These are phyloP conservation scores for Cladosporium sp. DNA, from an alignment of 2,329 filamentous ascomycete species.

Conservation along the genomic window DNA sequence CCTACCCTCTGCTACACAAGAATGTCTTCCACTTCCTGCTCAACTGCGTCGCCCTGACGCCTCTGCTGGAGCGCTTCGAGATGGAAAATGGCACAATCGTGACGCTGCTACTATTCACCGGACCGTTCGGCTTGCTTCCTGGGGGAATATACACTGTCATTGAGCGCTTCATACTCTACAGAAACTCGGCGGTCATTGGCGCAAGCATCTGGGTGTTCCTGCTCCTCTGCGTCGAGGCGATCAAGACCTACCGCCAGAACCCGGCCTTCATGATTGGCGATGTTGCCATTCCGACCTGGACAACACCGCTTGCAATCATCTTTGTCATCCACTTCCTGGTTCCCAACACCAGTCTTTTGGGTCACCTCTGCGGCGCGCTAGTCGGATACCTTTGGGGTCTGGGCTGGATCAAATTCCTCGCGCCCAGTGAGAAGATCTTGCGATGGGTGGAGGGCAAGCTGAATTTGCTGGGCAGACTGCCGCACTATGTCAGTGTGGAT, in stretches of 20 bases:
- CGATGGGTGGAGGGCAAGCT: slow-evolving; percentile 86
- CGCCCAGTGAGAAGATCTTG: slow-evolving; percentile 81
- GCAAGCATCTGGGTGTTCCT: slow-evolving; percentile 93
- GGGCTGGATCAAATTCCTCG: slow-evolving; percentile 83
- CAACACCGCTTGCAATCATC: slow-evolving; percentile 73
- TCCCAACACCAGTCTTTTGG: slow-evolving; percentile 76
- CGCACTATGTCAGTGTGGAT: slow-evolving; percentile 90
- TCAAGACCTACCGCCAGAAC: slow-evolving; percentile 77
- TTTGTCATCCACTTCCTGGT: slow-evolving; percentile 72
- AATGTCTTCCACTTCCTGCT: slow-evolving; percentile 75
- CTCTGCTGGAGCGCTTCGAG: slow-evolving; percentile 92
- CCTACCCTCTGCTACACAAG: slow-evolving; percentile 81
- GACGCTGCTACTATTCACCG: slow-evolving; percentile 81
- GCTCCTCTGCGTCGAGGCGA: slow-evolving; percentile 76
- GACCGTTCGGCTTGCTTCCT: slow-evolving; percentile 62
- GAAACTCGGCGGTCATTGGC: slow-evolving; percentile 73
- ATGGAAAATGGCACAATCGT: slow-evolving; percentile 86
- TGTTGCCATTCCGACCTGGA: slow-evolving; percentile 84
- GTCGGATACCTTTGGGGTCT: slow-evolving; percentile 86
- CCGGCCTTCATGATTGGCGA: slow-evolving; percentile 67
- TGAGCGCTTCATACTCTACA: slow-evolving; percentile 66
- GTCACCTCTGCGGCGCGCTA: slow-evolving; percentile 77
- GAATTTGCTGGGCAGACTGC: slow-evolving; percentile 76
- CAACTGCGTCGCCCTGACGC: slow-evolving; percentile 75
- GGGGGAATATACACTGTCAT: slow-evolving; percentile 75